Evolutionary conservation across 2,329 filamentous ascomycete genomes (phyloP).

Genomic region (Lachnellula cervina): DNA sequence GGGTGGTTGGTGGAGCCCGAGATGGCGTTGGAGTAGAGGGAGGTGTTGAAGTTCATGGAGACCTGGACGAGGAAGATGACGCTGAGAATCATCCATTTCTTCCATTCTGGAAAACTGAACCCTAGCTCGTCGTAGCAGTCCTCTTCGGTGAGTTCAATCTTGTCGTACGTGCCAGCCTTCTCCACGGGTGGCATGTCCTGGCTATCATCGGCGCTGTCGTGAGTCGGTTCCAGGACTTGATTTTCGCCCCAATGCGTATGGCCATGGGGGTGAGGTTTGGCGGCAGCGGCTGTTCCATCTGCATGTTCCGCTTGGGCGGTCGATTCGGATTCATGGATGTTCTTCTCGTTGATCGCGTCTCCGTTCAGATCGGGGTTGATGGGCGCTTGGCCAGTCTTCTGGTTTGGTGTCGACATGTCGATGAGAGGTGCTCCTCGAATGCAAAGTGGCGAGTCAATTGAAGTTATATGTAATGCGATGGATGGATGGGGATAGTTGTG

Average conservation of each 20-base stretch:
- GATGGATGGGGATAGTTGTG: no score
- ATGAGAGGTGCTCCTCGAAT: background rate
- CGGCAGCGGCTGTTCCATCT: background rate
- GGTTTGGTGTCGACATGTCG: background rate
- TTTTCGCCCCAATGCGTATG: constrained; percentile 15
- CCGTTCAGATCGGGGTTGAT: background rate
- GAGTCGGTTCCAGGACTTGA: constrained; percentile 1
- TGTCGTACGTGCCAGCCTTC: constrained; percentile 17
- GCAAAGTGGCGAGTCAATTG: background rate
- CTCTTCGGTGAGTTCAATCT: constrained; percentile 43
- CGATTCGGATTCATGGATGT: background rate
- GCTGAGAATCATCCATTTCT: constrained; percentile 67
- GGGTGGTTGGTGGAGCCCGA: constrained; percentile 28
- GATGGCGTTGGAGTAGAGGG: constrained; percentile 66
- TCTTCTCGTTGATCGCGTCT: background rate
- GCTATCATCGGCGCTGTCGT: background rate
- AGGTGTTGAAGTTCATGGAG: constrained; percentile 77
- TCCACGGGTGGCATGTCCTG: constrained; percentile 11
- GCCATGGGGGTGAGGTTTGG: constrained; percentile 1
- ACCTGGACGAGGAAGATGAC: constrained; percentile 70
- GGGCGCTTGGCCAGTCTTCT: background rate
- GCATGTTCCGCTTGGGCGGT: background rate
- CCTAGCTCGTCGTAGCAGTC: constrained; percentile 65
- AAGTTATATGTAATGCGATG: no score
- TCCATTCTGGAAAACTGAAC: constrained; percentile 53